Evolutionary conservation across 73 alveolate genomes (phyloP).

Genomic region (Paramecium octaurelia): DNA sequence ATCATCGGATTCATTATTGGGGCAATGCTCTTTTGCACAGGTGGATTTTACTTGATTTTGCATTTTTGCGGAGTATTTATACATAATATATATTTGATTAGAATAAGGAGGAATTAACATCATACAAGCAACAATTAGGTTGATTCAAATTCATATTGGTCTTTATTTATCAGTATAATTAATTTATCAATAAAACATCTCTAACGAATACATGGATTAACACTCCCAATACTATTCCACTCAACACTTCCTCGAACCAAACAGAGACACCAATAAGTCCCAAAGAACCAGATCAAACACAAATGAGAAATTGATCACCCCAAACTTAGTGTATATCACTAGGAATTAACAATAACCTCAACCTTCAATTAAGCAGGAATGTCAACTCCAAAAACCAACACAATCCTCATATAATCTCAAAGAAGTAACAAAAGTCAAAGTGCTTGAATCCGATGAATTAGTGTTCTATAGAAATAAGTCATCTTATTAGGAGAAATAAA

Average conservation of each 20-base stretch:
- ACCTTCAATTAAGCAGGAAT: background rate
- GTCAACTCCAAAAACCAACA: background rate
- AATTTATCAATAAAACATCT: background rate
- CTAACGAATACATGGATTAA: conserved; percentile 23
- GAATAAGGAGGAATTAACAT: background rate
- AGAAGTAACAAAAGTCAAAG: background rate
- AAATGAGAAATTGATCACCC: background rate
- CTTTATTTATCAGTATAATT: background rate
- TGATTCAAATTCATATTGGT: background rate
- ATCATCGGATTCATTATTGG: conserved; percentile 31
- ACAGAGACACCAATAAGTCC: background rate
- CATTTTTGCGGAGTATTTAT: conserved; percentile 26
- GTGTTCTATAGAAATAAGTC: background rate
- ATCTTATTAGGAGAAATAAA: background rate
- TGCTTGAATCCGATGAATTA: background rate
- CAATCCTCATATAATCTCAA: background rate
- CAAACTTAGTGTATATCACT: background rate
- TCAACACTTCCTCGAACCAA: background rate
- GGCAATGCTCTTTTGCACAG: background rate
- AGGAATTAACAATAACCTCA: background rate
- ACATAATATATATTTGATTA: background rate
- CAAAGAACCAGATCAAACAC: background rate
- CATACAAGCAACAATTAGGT: background rate
- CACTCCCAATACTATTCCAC: background rate
- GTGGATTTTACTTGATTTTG: background rate